phyloP scores from a whole-genome alignment of 305 asterid species.

The Fraxinus nigra region DNA sequence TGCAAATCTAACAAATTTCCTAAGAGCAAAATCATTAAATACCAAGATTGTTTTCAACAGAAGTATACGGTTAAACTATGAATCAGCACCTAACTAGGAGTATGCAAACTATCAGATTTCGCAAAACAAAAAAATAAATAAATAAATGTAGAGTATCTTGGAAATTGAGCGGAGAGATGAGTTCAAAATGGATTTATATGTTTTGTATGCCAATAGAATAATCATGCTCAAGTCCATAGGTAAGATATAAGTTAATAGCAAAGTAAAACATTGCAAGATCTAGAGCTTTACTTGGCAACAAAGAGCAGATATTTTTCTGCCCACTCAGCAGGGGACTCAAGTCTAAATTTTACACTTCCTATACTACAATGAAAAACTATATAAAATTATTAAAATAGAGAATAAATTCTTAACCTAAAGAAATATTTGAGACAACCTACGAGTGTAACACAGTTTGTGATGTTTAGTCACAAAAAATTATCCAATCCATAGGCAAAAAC shows the following conservation, averaged over 20 bases:
- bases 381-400: neutral
- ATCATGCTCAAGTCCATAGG: neutral
- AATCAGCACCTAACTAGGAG: neutral
- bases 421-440: neutral
- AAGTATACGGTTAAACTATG: neutral
- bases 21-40: neutral
- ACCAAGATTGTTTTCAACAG: neutral
- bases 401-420: neutral
- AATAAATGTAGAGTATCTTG: neutral
- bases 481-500: neutral
- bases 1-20: neutral
- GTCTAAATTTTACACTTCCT: neutral
- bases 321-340: neutral
- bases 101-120: neutral
- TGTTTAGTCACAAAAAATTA: neutral
- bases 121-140: neutral
- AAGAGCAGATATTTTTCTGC: neutral
- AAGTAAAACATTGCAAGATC: neutral
- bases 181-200: neutral
- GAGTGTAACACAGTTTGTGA: neutral
- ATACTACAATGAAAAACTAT: neutral
- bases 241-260: neutral
- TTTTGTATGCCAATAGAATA: neutral
- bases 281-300: neutral
- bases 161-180: neutral